These are phyloP conservation scores for Lanmaoa rubissima DNA, from an alignment of 768 basidiomycete genomes.

Conservation along the genomic window DNA sequence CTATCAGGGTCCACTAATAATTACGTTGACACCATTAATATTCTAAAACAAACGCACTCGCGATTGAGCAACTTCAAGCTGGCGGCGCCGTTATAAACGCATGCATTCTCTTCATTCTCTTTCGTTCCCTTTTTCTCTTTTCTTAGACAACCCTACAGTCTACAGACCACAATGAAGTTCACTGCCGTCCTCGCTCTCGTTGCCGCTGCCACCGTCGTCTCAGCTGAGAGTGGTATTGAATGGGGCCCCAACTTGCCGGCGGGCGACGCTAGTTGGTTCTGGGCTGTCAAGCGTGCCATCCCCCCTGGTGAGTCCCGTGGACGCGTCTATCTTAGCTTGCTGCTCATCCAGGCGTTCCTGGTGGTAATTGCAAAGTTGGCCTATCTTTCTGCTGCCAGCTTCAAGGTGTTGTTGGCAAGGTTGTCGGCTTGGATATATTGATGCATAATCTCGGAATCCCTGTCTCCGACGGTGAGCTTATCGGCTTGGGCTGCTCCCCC, in stretches of 20 bases:
- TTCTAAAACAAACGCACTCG: no score
- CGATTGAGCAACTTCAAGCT: no score
- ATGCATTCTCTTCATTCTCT: background rate
- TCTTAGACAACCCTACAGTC: background rate
- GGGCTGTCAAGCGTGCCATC: no score
- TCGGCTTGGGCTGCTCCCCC: conserved; percentile 36
- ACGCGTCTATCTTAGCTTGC: background rate
- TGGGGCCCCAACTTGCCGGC: no score
- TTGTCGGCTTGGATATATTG: background rate
- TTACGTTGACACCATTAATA: no score
- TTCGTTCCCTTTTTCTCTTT: background rate
- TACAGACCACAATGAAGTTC: conserved; percentile 28
- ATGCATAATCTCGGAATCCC: accelerated
- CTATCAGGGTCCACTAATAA: no score
- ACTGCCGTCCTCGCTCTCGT: conserved; percentile 35
- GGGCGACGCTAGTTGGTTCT: no score
- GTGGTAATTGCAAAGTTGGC: conserved; percentile 26
- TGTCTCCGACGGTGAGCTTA: accelerated
- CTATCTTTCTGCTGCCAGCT: conserved; percentile 18
- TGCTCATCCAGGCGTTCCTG: conserved; percentile 25
- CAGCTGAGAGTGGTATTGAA: conserved; percentile 17
- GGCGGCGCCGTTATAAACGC: no score
- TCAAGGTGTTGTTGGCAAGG: background rate
- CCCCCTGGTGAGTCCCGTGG: conserved; percentile 27
- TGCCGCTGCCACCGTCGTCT: conserved; percentile 37